Evolutionary conservation across 805 yeast genomes (phyloP).

Genomic region (Wickerhamomyces xylosicus): DNA sequence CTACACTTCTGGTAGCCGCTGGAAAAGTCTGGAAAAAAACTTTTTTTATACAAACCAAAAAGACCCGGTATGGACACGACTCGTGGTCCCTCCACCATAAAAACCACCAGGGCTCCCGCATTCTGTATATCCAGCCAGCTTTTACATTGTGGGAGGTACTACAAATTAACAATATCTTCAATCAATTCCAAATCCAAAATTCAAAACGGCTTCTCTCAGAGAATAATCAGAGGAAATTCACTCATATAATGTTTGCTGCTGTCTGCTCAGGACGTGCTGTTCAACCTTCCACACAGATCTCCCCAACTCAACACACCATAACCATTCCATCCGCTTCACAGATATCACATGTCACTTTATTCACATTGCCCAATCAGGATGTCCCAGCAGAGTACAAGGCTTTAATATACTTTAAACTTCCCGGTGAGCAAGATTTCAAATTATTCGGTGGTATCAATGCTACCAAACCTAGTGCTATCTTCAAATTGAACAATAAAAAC

Average conservation of each 20-base stretch:
- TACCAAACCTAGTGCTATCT: constrained; percentile 84
- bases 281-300: constrained; percentile 53
- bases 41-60: too few relatives aligned
- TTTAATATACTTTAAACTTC: constrained; percentile 75
- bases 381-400: constrained; percentile 70
- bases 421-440: constrained; percentile 37
- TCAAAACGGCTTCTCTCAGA: too few relatives aligned
- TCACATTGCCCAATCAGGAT: constrained; percentile 73
- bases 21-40: background rate
- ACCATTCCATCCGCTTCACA: constrained; percentile 51
- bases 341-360: constrained; percentile 73
- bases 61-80: too few relatives aligned
- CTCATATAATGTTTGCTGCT: constrained; percentile 61
- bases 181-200: too few relatives aligned
- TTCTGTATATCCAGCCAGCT: too few relatives aligned
- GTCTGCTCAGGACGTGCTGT: constrained; percentile 58
- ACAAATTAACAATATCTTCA: too few relatives aligned
- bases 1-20: background rate
- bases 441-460: constrained; percentile 54
- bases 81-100: too few relatives aligned
- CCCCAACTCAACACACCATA: constrained; percentile 54
- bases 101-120: too few relatives aligned
- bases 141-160: too few relatives aligned
- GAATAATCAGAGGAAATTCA: too few relatives aligned
- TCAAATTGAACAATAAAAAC: constrained; percentile 57